Evolutionary conservation across 768 basidiomycete species (phyloP), one percentile per base, ranked within the genome.

Genomic region (Serendipita vermifera): DNA sequence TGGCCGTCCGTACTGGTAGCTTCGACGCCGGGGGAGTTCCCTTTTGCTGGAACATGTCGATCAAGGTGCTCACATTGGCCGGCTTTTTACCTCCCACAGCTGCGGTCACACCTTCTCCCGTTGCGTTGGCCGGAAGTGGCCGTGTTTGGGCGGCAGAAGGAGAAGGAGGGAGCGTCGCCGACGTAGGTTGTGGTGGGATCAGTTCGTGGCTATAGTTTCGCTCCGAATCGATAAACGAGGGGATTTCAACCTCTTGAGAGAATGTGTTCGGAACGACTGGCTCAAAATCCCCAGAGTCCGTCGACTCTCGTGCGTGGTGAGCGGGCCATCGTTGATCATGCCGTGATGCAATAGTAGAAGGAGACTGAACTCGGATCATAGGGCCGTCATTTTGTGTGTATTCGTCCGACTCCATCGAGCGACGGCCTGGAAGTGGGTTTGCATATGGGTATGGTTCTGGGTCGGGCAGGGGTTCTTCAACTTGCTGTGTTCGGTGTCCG

Each of bases 21-120:
- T 61, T 69, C 56, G 71, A 74, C 7, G 65, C 63, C 2, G 64
- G 59, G 7, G 59, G 41, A 39, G 63, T 38, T 26, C 22, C 85
- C 64, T 24, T 71, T 69, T 89, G 83, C 53, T 85, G 79, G 62
- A 87, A 90, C 85, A 90, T 85, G 66, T 88, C 85, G 61, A 89
- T 90, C 53, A 90, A 73, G n/a, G 60, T 41, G 53, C 56, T 57
- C 38, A 60, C 56, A 41, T 33, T 58, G 43, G 31, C 54, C 27
- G 33, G 26, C 15, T 11, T 29, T 29, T 31, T 51, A 20, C 46
- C 46, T 5, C 24, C 24, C 5, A 7, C 32, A 4, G 46, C 9
- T 7, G 5, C 6, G 2, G 39, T 26, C 17, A 26, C 17, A 17
- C 27, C 17, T 31, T 51, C 46, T n/a, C 22, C 29, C 41, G 33